Percentiles rank a stretch among this genome's conserved stretches.
Evolutionary conservation across 2,329 filamentous ascomycete genomes (phyloP).

Genomic region (Colletotrichum theobromicola): DNA sequence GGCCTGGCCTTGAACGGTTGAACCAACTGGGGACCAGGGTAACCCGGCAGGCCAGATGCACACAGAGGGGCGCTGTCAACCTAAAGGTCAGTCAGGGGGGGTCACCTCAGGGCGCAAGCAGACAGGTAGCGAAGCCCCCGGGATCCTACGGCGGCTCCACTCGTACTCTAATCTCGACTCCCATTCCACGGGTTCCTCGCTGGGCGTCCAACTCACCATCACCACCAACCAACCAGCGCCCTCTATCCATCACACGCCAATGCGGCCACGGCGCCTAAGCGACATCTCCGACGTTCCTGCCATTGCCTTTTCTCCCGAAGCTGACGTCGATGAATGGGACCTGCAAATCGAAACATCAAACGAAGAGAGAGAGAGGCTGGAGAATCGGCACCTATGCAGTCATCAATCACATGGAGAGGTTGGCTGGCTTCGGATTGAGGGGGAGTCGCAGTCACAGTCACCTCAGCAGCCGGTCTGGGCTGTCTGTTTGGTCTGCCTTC

Average conservation of each 20-base stretch:
- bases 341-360: not conserved
- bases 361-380: not conserved
- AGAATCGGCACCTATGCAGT: not conserved
- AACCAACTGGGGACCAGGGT: not conserved
- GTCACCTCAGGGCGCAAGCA: not conserved
- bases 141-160: not conserved
- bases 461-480: not conserved
- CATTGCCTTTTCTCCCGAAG: not conserved
- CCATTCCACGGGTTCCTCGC: not conserved
- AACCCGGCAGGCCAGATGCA: not conserved
- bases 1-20: not conserved
- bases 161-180: slow-evolving; percentile 1
- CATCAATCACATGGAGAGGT: not conserved
- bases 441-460: not conserved
- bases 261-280: slow-evolving; percentile 4
- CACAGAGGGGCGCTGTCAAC: not conserved
- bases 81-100: not conserved
- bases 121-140: slow-evolving; percentile 2
- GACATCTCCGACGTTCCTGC: not conserved
- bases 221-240: not conserved
- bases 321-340: not conserved
- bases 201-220: not conserved
- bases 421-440: not conserved
- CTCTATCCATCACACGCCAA: not conserved
- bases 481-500: not conserved